Conservation (phyloP, 106 monocot species). For the Dendrobium huoshanense region DNA sequence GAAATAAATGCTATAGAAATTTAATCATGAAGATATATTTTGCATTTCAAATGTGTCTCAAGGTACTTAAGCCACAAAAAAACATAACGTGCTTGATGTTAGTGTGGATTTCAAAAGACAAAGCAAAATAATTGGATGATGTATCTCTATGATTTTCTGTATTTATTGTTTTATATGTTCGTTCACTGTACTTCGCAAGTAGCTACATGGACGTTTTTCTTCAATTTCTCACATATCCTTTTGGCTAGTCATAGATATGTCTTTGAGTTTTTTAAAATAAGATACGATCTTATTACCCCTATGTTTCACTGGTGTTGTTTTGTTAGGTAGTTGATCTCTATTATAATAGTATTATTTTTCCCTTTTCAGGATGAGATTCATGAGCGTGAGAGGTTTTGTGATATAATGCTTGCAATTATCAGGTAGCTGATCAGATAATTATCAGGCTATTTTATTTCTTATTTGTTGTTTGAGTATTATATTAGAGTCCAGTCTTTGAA, state of each 20-base stretch:
- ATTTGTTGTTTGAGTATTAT: background rate
- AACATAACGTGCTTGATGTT: no score
- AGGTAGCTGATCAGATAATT: slow-evolving; percentile 42
- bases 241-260: background rate
- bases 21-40: no score
- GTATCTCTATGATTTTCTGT: background rate
- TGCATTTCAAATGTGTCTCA: no score
- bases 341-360: background rate
- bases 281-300: background rate
- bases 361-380: slow-evolving; percentile 92
- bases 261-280: background rate
- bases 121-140: background rate
- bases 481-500: background rate
- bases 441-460: background rate
- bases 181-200: background rate
- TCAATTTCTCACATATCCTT: background rate
- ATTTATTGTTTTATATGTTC: background rate
- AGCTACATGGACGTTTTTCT: background rate
- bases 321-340: background rate
- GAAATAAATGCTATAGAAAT: no score
- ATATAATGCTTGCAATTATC: slow-evolving; percentile 91
- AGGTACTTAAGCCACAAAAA: no score
- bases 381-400: slow-evolving; percentile 97
- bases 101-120: no score
- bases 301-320: background rate